Percentiles rank a stretch among this genome's conserved stretches.
Conservation (phyloP, 2,329 filamentous ascomycete species). For the Alternaria arborescens region DNA sequence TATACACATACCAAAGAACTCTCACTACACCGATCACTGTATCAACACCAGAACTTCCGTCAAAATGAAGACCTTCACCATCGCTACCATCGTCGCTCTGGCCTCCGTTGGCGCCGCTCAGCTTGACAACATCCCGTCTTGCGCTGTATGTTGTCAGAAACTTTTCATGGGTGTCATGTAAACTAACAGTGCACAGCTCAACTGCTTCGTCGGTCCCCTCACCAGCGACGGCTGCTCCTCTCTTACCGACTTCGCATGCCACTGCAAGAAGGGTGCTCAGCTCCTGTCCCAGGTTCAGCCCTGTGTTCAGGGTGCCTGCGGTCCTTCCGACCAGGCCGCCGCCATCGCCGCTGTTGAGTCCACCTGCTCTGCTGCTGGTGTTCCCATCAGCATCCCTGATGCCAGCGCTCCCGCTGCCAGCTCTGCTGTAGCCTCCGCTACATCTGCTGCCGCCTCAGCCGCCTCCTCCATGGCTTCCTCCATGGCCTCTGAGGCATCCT, state of each 20-base stretch:
- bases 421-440: constrained; percentile 15
- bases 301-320: constrained; percentile 57
- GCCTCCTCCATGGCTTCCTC: constrained; percentile 18
- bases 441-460: constrained; percentile 11
- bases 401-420: constrained; percentile 14
- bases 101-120: constrained; percentile 58
- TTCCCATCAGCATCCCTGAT: constrained; percentile 40
- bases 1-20: constrained; percentile 19
- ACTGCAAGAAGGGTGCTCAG: constrained; percentile 47
- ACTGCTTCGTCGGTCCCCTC: constrained; percentile 57
- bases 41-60: constrained; percentile 20
- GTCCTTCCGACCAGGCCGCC: constrained; percentile 46
- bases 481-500: constrained; percentile 15
- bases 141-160: constrained; percentile 53
- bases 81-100: constrained; percentile 52
- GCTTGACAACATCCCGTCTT: constrained; percentile 55
- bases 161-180: background rate
- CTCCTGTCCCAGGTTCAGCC: constrained; percentile 56
- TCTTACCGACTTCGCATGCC: constrained; percentile 57
- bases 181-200: constrained; percentile 50
- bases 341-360: constrained; percentile 41
- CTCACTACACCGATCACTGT: constrained; percentile 23
- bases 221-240: constrained; percentile 55
- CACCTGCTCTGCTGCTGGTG: constrained; percentile 46
- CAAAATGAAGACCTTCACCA: constrained; percentile 52